Evolutionary conservation across 768 basidiomycete genomes (phyloP), one percentile per base, ranked within the genome.

Genomic region (Suillus alpinus): DNA sequence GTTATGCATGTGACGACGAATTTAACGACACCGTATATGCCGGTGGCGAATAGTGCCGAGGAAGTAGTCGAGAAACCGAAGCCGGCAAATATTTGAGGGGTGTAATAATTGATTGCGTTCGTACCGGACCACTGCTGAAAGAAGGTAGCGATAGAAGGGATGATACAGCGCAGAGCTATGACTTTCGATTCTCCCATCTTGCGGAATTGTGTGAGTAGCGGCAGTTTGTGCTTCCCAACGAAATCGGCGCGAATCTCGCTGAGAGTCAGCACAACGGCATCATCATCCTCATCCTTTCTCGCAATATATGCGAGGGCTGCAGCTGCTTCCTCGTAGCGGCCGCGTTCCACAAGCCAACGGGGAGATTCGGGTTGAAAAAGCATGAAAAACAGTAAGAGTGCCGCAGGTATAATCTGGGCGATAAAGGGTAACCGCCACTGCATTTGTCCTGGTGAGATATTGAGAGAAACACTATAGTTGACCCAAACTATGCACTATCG

Each of bases 1-100:
- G 68, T 71, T 56, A 76, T 18, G 40, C 61, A 65, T 3, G 75
- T 72, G 18, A 65, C 52, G 50, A 70, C 63, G 41, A 76, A 75
- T 50, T 80, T 80, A 62, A 79, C 75, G 49, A 77, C 69, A 18
- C 78, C 78, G 49, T 79, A 79, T 29, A 80, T 65, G 10, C 78
- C 78, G 0, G 78, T 80, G 2, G 77, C 77, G 37, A 78, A 64
- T 1, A 80, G 69, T n/a, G 75, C 64, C 0, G 73, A 60, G 0
- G 66, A 68, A 29, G 70, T 72, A 37, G 67, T 63, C 0, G 70
- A 69, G n/a, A 79, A 57, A 0, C 77, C 78, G 16, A 79, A 70
- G 3, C 65, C 57, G 2, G 69, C 65, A 44, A 78, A 79, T 52
- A 79, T 75, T 26, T 67, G 50, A 1, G 77, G 78, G 18, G 73